phyloP scores from a whole-genome alignment of 192 early-diverging fungal genomes.

The Podochytrium sp. region DNA sequence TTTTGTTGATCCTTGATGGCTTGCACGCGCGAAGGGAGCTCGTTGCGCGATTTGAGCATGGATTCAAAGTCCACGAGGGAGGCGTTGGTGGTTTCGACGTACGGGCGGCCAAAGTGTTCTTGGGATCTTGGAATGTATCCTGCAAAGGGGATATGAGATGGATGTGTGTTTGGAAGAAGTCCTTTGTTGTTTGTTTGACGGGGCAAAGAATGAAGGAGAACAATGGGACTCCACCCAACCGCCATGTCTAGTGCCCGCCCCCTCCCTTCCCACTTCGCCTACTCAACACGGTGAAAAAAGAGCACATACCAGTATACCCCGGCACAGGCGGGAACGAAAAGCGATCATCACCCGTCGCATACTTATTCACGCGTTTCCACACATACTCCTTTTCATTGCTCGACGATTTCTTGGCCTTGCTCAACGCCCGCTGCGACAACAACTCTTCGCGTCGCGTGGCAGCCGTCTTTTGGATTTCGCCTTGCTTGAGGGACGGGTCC shows the following conservation, averaged over 20 bases:
- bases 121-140: slow-evolving; percentile 60
- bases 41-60: slow-evolving; percentile 52
- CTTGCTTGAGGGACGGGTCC: slow-evolving; percentile 55
- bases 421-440: slow-evolving; percentile 11
- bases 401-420: background rate
- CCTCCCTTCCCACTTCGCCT: no score
- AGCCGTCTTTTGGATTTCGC: slow-evolving; percentile 47
- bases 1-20: slow-evolving; percentile 45
- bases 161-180: background rate
- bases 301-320: slow-evolving; percentile 58
- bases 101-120: slow-evolving; percentile 62
- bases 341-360: slow-evolving; percentile 57
- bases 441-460: slow-evolving; percentile 27
- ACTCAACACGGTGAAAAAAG: no score
- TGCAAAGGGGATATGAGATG: no score
- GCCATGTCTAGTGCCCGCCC: no score
- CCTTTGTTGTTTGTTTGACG: background rate
- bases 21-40: slow-evolving; percentile 49
- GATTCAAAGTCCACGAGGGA: slow-evolving; percentile 51
- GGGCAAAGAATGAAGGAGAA: no score
- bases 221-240: no score
- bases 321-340: slow-evolving; percentile 64
- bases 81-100: slow-evolving; percentile 57
- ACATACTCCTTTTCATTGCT: slow-evolving; percentile 37
- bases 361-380: slow-evolving; percentile 48